Evolutionary conservation across 169 alveolate species (phyloP).

Genomic region (Nephromyces sp.): DNA sequence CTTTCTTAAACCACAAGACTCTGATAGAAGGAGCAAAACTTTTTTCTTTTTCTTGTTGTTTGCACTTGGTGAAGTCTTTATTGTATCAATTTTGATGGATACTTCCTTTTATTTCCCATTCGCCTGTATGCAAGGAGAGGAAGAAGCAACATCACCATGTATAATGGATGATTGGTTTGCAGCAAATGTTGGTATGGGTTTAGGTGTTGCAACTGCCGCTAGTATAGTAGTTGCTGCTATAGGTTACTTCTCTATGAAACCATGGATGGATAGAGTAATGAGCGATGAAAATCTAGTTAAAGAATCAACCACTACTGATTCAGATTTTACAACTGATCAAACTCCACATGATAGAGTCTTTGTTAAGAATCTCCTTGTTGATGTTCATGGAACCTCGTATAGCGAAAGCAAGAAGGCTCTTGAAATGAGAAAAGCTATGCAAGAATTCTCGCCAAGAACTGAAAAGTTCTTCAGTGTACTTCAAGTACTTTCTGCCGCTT

Average conservation of each 20-base stretch:
- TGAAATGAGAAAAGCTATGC: constrained; percentile 10
- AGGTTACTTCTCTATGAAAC: neutral
- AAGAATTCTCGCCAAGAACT: constrained; percentile 30
- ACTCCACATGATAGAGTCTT: too few relatives aligned
- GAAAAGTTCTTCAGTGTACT: constrained; percentile 6
- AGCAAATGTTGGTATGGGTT: neutral
- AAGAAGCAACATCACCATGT: neutral
- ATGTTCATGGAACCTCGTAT: neutral
- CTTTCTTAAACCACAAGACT: neutral
- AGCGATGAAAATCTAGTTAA: neutral
- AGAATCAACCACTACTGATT: too few relatives aligned
- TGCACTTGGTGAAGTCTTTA: neutral
- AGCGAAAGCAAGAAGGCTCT: neutral
- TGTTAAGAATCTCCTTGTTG: neutral
- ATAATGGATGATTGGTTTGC: neutral
- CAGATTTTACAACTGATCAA: too few relatives aligned
- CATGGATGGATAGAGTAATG: neutral
- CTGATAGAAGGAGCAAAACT: neutral
- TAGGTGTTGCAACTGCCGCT: neutral
- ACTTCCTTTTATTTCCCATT: neutral
- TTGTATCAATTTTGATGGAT: neutral
- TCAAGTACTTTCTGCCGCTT: constrained; percentile 53
- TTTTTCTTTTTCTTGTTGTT: neutral
- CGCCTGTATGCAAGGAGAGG: neutral
- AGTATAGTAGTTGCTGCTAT: neutral